phyloP scores from a whole-genome alignment of 768 basidiomycete genomes.

The Pisolithus albus region DNA sequence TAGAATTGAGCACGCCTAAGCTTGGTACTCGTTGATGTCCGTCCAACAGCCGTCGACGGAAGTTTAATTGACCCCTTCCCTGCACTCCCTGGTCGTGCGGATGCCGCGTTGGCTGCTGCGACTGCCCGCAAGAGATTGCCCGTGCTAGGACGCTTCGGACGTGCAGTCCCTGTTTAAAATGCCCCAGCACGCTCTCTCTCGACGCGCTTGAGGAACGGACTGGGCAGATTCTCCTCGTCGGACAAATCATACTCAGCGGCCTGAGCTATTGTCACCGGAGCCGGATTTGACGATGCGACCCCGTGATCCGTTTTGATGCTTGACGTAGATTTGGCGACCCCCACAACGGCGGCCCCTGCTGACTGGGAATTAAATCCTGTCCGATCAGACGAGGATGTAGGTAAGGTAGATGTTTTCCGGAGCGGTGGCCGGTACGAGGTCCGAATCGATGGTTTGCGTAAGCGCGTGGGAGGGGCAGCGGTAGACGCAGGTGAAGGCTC shows the following conservation, averaged over 20 bases:
- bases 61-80: slow-evolving; percentile 9
- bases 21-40: slow-evolving; percentile 38
- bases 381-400: slow-evolving; percentile 37
- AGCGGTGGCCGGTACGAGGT: slow-evolving; percentile 23
- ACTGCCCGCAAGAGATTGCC: slow-evolving; percentile 53
- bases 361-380: slow-evolving; percentile 24
- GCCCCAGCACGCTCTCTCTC: slow-evolving; percentile 32
- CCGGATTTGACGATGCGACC: slow-evolving; percentile 7
- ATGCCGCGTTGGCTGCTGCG: slow-evolving; percentile 48
- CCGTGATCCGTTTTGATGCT: slow-evolving; percentile 8
- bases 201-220: slow-evolving; percentile 66
- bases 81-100: slow-evolving; percentile 15
- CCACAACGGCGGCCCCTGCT: slow-evolving; percentile 2
- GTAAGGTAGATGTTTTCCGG: slow-evolving; percentile 16
- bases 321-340: slow-evolving; percentile 7
- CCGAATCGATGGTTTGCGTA: slow-evolving; percentile 54
- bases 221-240: slow-evolving; percentile 82
- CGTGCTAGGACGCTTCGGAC: slow-evolving; percentile 39
- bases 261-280: slow-evolving; percentile 5
- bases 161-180: slow-evolving; percentile 9
- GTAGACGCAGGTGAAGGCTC: slow-evolving; percentile 15
- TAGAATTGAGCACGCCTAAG: too few relatives aligned
- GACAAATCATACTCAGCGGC: slow-evolving; percentile 57
- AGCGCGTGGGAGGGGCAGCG: slow-evolving; percentile 36
- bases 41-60: slow-evolving; percentile 16